Conservation (phyloP, 2,329 filamentous ascomycete genomes). For the Cytospora piceicola region DNA sequence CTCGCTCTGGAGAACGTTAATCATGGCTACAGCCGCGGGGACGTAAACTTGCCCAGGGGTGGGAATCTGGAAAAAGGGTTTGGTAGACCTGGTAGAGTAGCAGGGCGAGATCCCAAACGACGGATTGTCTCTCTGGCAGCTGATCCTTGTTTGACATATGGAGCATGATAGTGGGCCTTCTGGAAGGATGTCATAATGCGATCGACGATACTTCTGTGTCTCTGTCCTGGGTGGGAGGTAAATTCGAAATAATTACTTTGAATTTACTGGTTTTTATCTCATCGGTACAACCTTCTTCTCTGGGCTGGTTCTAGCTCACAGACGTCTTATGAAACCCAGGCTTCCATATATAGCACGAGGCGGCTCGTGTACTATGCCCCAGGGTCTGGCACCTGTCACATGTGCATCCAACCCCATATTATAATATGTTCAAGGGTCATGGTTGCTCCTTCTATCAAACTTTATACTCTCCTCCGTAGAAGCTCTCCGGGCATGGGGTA, state of each 20-base stretch:
- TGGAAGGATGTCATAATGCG: slow-evolving; percentile 21
- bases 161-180: slow-evolving; percentile 14
- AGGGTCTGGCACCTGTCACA: slow-evolving; percentile 5
- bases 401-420: background rate
- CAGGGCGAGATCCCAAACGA: slow-evolving; percentile 24
- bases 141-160: slow-evolving; percentile 21
- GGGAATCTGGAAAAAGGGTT: background rate
- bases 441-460: background rate
- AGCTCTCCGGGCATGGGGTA: no score
- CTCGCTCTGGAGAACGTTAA: background rate
- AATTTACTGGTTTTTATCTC: slow-evolving; percentile 14
- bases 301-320: background rate
- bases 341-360: background rate
- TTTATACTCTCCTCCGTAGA: background rate
- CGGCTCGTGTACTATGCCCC: background rate
- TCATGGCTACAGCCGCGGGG: slow-evolving; percentile 4
- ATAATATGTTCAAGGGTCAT: background rate
- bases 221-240: slow-evolving; percentile 17
- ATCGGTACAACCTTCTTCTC: no score
- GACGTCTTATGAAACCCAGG: background rate
- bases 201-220: slow-evolving; percentile 7
- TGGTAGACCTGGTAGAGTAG: background rate
- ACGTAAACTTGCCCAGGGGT: slow-evolving; percentile 6
- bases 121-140: slow-evolving; percentile 16
- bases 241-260: slow-evolving; percentile 20